These are phyloP conservation scores for Curvularia sp. DNA, from an alignment of 2,329 filamentous ascomycete species.

Conservation along the genomic window DNA sequence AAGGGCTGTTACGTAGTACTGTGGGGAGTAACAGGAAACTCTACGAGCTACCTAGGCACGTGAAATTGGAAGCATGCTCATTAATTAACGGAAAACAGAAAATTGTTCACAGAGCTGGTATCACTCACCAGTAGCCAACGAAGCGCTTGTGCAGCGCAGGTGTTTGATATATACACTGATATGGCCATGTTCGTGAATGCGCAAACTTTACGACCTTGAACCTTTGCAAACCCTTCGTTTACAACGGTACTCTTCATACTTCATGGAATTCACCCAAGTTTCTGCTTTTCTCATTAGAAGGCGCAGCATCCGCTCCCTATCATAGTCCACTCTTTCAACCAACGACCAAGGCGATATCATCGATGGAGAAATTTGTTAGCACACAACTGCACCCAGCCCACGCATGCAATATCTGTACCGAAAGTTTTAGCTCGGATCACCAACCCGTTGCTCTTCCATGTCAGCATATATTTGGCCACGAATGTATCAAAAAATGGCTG, in stretches of 20 bases:
- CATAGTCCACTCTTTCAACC: not conserved
- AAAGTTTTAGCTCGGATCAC: constrained; percentile 33
- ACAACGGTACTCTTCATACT: constrained; percentile 2
- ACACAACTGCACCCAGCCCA: constrained; percentile 37
- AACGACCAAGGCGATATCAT: not conserved
- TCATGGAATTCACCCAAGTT: constrained; percentile 2
- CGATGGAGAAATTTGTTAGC: constrained; percentile 38
- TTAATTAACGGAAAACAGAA: not conserved
- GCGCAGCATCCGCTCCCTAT: not conserved
- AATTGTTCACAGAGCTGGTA: not conserved
- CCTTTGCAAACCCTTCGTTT: constrained; percentile 5
- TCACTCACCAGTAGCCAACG: not conserved
- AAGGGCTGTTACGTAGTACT: not conserved
- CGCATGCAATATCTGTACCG: constrained; percentile 39
- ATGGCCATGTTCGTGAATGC: not conserved
- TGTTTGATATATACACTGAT: not conserved
- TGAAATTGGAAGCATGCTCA: not conserved
- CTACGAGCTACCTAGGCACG: not conserved
- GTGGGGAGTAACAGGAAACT: no score
- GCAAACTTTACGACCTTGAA: constrained; percentile 5
- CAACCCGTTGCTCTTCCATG: constrained; percentile 42
- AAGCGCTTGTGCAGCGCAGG: not conserved
- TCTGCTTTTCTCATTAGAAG: not conserved
- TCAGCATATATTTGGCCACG: constrained; percentile 43
- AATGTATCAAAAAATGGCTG: constrained; percentile 41